Evolutionary conservation across 441 rosid species (phyloP).

Genomic region (Syzygium malaccense): DNA sequence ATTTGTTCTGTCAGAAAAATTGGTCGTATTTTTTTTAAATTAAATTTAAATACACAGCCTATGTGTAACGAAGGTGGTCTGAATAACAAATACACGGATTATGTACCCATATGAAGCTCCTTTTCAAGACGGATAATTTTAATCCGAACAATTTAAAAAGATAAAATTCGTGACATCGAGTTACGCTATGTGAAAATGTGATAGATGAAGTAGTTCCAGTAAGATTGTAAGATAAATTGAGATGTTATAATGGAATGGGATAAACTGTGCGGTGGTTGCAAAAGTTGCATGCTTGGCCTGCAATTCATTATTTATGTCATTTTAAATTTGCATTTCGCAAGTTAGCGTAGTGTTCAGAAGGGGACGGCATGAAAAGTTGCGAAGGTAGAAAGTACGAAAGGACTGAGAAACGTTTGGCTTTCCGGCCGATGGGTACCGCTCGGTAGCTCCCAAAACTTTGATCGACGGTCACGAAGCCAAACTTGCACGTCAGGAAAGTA

Average conservation of each 20-base stretch:
- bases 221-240: not conserved
- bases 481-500: not conserved
- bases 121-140: not conserved
- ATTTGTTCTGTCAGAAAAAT: not conserved
- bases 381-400: not conserved
- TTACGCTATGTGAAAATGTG: not conserved
- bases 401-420: not conserved
- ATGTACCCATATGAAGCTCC: fast-evolving
- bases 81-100: not conserved
- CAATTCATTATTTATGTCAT: not conserved
- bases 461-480: not conserved
- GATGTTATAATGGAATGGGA: not conserved
- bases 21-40: not conserved
- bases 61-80: not conserved
- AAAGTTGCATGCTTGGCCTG: not conserved
- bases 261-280: not conserved
- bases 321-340: not conserved
- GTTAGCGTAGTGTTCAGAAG: not conserved
- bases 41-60: not conserved
- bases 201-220: not conserved
- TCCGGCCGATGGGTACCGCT: not conserved
- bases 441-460: not conserved
- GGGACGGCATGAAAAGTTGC: not conserved
- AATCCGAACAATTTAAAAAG: not conserved
- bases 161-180: not conserved